phyloP scores from a whole-genome alignment of 805 yeast genomes.

The Priceomyces haplophilus region DNA sequence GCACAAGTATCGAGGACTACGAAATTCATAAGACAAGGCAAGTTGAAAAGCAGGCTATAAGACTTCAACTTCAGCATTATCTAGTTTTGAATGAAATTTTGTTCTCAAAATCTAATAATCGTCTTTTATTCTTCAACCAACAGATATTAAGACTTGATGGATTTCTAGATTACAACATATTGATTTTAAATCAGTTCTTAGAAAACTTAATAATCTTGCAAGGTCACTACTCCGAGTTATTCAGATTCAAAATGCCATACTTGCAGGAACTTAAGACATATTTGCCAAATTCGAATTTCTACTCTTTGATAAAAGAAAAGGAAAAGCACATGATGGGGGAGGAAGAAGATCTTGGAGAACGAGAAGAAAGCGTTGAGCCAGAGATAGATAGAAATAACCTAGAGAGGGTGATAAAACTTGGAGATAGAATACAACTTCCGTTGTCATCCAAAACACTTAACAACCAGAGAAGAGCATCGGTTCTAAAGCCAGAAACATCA shows the following conservation, averaged over 20 bases:
- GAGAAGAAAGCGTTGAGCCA: conserved; percentile 7
- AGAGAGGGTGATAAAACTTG: conserved; percentile 31
- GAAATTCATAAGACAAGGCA: conserved; percentile 13
- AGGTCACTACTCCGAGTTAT: conserved; percentile 16
- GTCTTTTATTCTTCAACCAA: conserved; percentile 20
- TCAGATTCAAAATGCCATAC: conserved; percentile 22
- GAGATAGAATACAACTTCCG: conserved; percentile 25
- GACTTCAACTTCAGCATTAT: conserved; percentile 22
- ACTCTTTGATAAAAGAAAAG: conserved; percentile 29
- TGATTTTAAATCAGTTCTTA: conserved; percentile 29
- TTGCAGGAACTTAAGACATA: conserved; percentile 18
- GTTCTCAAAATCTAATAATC: conserved; percentile 12
- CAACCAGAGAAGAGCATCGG: conserved; percentile 20
- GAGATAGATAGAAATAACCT: conserved; percentile 7
- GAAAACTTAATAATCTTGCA: conserved; percentile 27
- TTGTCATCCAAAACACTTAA: conserved; percentile 28
- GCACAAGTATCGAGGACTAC: conserved; percentile 6
- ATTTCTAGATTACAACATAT: conserved; percentile 26
- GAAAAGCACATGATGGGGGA: conserved; percentile 26
- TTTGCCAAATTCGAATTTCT: conserved; percentile 24
- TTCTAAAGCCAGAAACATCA: conserved; percentile 1
- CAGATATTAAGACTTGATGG: conserved; percentile 26
- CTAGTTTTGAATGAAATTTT: conserved; percentile 23
- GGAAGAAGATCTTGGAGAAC: conserved; percentile 12
- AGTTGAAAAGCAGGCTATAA: conserved; percentile 24